Evolutionary conservation across 768 basidiomycete species (phyloP), one percentile per base, ranked within the genome.

Genomic region (Collybia nuda): DNA sequence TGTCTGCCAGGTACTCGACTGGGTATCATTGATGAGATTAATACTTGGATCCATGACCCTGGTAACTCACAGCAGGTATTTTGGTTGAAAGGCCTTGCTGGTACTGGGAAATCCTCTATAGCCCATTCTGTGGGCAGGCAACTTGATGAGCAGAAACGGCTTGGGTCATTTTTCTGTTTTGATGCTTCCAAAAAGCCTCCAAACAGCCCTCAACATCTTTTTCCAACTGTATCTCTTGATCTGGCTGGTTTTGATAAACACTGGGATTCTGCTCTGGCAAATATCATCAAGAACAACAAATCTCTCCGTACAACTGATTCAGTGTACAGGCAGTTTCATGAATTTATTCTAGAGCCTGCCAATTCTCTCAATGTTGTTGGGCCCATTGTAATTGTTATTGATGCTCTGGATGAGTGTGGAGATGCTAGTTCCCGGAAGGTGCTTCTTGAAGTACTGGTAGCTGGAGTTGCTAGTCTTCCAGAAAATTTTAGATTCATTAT

Each of bases 61-160:
- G n/a, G n/a, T n/a, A n/a, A n/a, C n/a, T 49, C 53, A 2, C 28
- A 17, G 6, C 21, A 6, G 9, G 35, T 9, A 5, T 60, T 60
- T 39, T 65, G 67, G 58, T 51, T 74, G 23, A 51, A 42, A 40
- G 72, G 67, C 21, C 52, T 55, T 14, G 69, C 71, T n/a, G 73
- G 73, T 11, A 57, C 54, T 9, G 73, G 74, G 4, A 75, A 73
- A 54, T 69, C 71, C 2, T 54, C 70, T 19, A 68, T 75, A 12
- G 63, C 70, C 5, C 62, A 67, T 32, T 65, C 69, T 6, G 52
- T 74, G 18, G 65, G 67, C 14, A 15, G 55, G 7, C 48, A 48
- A 17, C 57, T 64, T 12, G 40, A 54, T n/a, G 40, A 59, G 2
- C 35, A 48, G 14, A 53, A 55, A 1, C 40, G 48, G 7, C 64